phyloP scores from a whole-genome alignment of 2,329 filamentous ascomycete species.

The Cladosporium sp. region DNA sequence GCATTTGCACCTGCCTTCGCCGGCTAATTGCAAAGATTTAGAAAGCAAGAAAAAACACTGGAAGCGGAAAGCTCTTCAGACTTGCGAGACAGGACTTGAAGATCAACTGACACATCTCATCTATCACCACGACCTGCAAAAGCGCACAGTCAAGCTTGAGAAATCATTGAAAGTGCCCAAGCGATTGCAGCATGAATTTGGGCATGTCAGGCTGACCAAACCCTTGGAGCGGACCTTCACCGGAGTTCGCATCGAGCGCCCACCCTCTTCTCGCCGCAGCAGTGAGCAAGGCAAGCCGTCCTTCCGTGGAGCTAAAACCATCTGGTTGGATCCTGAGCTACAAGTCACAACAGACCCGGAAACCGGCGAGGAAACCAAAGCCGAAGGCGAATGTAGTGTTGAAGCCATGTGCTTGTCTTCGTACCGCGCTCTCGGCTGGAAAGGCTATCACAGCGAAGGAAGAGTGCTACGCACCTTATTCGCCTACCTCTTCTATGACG shows the following conservation, averaged over 20 bases:
- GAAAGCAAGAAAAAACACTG: conserved; percentile 75
- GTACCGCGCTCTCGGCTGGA: conserved; percentile 82
- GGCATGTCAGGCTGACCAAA: conserved; percentile 72
- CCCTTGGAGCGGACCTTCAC: conserved; percentile 71
- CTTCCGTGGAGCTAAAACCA: conserved; percentile 62
- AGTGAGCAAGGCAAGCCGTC: conserved; percentile 32
- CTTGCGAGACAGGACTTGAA: conserved; percentile 81
- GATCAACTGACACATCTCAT: conserved; percentile 87
- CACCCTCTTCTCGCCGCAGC: conserved; percentile 22
- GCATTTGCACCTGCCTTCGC: conserved; percentile 54
- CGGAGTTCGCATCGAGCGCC: conserved; percentile 65
- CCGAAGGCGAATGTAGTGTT: conserved; percentile 71
- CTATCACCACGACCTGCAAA: conserved; percentile 91
- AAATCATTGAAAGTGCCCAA: conserved; percentile 76
- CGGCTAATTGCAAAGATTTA: conserved; percentile 40
- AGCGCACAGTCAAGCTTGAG: conserved; percentile 87
- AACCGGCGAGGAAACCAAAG: conserved; percentile 3
- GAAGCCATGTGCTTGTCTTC: conserved; percentile 90
- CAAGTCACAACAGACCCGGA: background rate
- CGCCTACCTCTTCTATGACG: conserved; percentile 84
- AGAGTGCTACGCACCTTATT: conserved; percentile 83
- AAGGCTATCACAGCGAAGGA: conserved; percentile 90
- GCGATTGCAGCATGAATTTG: conserved; percentile 87
- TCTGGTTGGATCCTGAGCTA: conserved; percentile 70
- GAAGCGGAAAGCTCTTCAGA: conserved; percentile 69